Conservation (phyloP, 2,329 filamentous ascomycete species). For the Zarea fungicola region DNA sequence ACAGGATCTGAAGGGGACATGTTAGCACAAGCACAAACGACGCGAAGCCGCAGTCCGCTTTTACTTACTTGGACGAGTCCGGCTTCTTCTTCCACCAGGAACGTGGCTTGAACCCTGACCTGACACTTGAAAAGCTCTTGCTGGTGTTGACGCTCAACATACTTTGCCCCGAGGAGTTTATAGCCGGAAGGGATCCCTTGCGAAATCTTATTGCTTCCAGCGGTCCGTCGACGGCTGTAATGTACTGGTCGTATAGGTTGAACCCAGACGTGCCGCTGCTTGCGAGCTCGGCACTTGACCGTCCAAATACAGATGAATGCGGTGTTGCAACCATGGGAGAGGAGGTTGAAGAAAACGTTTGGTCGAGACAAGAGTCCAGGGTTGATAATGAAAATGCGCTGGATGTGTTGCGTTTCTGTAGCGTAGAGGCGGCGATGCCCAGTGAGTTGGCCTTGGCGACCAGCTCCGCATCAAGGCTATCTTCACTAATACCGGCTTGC, state of each 20-base stretch:
- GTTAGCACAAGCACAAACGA: neutral
- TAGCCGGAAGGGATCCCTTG: slow-evolving; percentile 25
- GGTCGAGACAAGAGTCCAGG: slow-evolving; percentile 35
- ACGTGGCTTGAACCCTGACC: slow-evolving; percentile 37
- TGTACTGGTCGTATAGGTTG: slow-evolving; percentile 47
- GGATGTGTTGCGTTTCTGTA: slow-evolving; percentile 32
- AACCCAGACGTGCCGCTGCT: slow-evolving; percentile 25
- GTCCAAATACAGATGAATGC: slow-evolving; percentile 36
- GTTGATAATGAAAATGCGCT: slow-evolving; percentile 39
- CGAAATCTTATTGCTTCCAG: slow-evolving; percentile 38
- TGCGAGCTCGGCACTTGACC: slow-evolving; percentile 17
- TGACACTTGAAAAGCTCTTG: slow-evolving; percentile 41
- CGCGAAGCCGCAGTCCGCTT: slow-evolving; percentile 16
- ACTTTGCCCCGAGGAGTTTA: slow-evolving; percentile 31
- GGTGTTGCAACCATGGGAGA: slow-evolving; percentile 37
- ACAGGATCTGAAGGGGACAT: slow-evolving; percentile 41
- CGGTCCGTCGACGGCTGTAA: slow-evolving; percentile 39
- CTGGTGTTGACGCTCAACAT: slow-evolving; percentile 41
- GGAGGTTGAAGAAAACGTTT: slow-evolving; percentile 40
- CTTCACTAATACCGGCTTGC: slow-evolving; percentile 30
- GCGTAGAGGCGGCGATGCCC: slow-evolving; percentile 27
- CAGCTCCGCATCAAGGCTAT: slow-evolving; percentile 33
- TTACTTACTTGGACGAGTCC: slow-evolving; percentile 24
- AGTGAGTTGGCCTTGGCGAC: slow-evolving; percentile 30
- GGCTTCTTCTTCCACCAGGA: slow-evolving; percentile 39